These are phyloP conservation scores for Boletus fagicola DNA, from an alignment of 768 basidiomycete genomes.

Conservation along the genomic window DNA sequence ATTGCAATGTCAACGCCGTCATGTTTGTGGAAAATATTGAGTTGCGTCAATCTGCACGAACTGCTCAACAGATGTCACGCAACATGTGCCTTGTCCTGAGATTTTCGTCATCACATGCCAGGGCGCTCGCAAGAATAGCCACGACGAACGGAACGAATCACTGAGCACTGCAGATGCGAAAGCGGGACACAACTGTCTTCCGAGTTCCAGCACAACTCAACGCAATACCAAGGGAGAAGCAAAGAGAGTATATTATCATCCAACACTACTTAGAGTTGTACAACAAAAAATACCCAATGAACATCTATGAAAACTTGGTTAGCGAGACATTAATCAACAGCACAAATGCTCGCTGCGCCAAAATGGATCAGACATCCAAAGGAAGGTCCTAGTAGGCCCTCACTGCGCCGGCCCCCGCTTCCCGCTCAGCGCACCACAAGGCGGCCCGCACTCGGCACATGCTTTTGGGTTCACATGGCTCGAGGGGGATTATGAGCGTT, in stretches of 20 bases:
- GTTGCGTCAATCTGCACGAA: background rate
- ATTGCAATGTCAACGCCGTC: slow-evolving; percentile 4
- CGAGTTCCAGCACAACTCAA: background rate
- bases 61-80: background rate
- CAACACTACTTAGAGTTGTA: background rate
- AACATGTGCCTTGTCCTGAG: too few relatives aligned
- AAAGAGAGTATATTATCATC: slow-evolving; percentile 1
- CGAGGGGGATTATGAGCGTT: slow-evolving; percentile 73
- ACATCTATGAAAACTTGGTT: slow-evolving; percentile 10
- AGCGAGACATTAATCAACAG: background rate
- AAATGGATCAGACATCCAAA: slow-evolving; percentile 80
- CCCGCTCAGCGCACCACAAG: slow-evolving; percentile 65
- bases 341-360: slow-evolving; percentile 25
- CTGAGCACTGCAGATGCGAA: background rate
- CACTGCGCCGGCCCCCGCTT: slow-evolving; percentile 74
- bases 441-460: slow-evolving; percentile 63
- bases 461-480: slow-evolving; percentile 67
- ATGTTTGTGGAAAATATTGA: background rate
- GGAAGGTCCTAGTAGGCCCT: slow-evolving; percentile 69
- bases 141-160: background rate
- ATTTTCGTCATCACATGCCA: background rate
- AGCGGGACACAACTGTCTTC: background rate
- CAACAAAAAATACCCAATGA: background rate
- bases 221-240: too few relatives aligned
- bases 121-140: background rate